Conservation (phyloP, 2,329 filamentous ascomycete species). For the Penicillium fuscoglaucum region DNA sequence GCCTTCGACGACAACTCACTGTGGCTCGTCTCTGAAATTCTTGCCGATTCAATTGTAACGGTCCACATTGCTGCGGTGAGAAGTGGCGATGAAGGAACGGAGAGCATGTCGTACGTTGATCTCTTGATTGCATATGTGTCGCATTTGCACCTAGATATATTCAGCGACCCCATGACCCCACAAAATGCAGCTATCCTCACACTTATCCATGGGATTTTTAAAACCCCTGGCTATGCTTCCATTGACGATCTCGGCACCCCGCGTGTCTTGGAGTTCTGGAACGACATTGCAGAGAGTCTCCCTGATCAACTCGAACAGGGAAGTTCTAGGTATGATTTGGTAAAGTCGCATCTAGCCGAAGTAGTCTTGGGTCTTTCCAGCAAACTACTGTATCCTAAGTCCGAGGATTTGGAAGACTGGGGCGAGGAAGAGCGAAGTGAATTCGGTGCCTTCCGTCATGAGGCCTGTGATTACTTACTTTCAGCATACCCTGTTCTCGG, state of each 20-base stretch:
- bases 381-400: conserved; percentile 43
- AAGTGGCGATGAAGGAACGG: conserved; percentile 39
- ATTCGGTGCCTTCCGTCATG: conserved; percentile 46
- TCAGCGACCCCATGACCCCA: conserved; percentile 32
- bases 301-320: conserved; percentile 33
- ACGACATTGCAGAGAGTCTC: conserved; percentile 42
- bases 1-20: conserved; percentile 20
- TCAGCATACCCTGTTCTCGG: conserved; percentile 47
- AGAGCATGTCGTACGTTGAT: conserved; percentile 43
- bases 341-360: conserved; percentile 42
- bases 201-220: conserved; percentile 42
- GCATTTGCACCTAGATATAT: conserved; percentile 32
- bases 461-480: conserved; percentile 48
- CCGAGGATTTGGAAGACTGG: conserved; percentile 40
- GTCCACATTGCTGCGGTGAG: conserved; percentile 35
- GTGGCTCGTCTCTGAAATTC: conserved; percentile 8
- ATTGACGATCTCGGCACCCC: conserved; percentile 43
- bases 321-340: conserved; percentile 30
- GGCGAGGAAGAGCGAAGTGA: conserved; percentile 45
- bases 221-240: conserved; percentile 42
- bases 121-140: conserved; percentile 42
- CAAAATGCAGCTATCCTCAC: conserved; percentile 37
- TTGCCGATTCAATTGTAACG: conserved; percentile 35
- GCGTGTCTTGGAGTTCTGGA: conserved; percentile 45
- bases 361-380: conserved; percentile 45